Percentiles rank a stretch among this genome's conserved stretches.
Conservation (phyloP, 2,329 filamentous ascomycete genomes). For the Ceratocystis smalleyi region DNA sequence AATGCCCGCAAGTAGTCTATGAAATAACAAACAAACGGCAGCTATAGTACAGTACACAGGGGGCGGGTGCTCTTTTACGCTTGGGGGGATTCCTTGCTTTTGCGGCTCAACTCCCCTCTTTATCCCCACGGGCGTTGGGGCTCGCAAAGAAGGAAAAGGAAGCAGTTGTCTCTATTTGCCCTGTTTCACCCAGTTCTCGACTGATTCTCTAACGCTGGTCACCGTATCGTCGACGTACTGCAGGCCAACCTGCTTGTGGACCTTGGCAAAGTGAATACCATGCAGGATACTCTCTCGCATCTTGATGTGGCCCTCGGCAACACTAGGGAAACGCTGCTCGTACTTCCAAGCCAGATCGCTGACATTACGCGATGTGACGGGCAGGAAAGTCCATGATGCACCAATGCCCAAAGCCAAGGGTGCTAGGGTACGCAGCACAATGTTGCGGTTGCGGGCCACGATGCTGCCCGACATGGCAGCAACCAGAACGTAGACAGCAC, state of each 20-base stretch:
- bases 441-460: conserved; percentile 70
- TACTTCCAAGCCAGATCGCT: conserved; percentile 79
- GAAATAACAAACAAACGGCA: conserved; percentile 11
- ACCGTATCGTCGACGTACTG: conserved; percentile 70
- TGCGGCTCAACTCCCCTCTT: conserved; percentile 6
- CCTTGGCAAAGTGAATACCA: conserved; percentile 57
- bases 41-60: conserved; percentile 16
- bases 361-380: conserved; percentile 80
- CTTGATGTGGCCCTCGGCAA: conserved; percentile 67
- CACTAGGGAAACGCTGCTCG: conserved; percentile 70
- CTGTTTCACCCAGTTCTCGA: conserved; percentile 86
- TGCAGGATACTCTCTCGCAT: conserved; percentile 53
- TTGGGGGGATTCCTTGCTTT: background rate
- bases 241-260: conserved; percentile 55
- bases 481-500: conserved; percentile 80
- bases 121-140: background rate
- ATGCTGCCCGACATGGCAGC: conserved; percentile 92
- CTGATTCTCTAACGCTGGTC: conserved; percentile 52
- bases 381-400: conserved; percentile 71
- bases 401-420: conserved; percentile 68
- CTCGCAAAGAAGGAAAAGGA: background rate
- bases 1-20: conserved; percentile 13
- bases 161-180: conserved; percentile 47
- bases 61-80: background rate
- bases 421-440: conserved; percentile 60